These are phyloP conservation scores for Tolypocladium nubicola DNA, from an alignment of 2,329 filamentous ascomycete species.

Conservation along the genomic window DNA sequence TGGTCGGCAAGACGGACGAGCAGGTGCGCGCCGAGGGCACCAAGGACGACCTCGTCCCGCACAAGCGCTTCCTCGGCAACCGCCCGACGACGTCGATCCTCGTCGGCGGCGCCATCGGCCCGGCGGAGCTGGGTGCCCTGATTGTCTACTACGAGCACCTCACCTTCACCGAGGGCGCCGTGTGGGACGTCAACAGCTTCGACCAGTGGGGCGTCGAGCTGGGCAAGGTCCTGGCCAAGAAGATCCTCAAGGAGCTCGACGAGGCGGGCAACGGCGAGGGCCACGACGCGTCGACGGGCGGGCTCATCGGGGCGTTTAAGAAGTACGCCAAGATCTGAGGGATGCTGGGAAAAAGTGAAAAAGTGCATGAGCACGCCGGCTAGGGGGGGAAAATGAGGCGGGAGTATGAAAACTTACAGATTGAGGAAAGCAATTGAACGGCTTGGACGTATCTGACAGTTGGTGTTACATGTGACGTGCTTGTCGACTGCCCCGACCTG, in stretches of 20 bases:
- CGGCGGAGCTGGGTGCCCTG: slow-evolving; percentile 81
- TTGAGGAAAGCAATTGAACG: background rate
- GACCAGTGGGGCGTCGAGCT: slow-evolving; percentile 99
- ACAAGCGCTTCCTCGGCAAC: slow-evolving; percentile 99
- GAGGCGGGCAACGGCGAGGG: slow-evolving; percentile 56
- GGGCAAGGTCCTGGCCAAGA: slow-evolving; percentile 92
- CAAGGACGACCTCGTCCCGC: slow-evolving; percentile 69
- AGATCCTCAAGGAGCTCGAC: slow-evolving; percentile 78
- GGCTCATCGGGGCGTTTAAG: slow-evolving; percentile 90
- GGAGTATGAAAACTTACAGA: background rate
- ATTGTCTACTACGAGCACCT: slow-evolving; percentile 99
- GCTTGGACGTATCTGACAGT: background rate
- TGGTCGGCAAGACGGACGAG: slow-evolving; percentile 81
- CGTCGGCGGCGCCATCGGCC: slow-evolving; percentile 82
- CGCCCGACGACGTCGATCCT: slow-evolving; percentile 92
- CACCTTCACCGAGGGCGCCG: slow-evolving; percentile 91
- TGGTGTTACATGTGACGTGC: background rate
- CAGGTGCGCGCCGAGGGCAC: slow-evolving; percentile 68
- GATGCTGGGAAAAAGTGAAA: no score
- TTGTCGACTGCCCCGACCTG: no score
- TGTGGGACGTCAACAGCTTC: slow-evolving; percentile 99
- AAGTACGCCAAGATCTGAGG: slow-evolving; percentile 45
- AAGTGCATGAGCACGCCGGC: background rate
- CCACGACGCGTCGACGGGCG: slow-evolving; percentile 82
- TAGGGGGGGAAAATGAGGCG: background rate